phyloP scores from a whole-genome alignment of 371 early-diverging fungal species.

The Rhizopus delemar region DNA sequence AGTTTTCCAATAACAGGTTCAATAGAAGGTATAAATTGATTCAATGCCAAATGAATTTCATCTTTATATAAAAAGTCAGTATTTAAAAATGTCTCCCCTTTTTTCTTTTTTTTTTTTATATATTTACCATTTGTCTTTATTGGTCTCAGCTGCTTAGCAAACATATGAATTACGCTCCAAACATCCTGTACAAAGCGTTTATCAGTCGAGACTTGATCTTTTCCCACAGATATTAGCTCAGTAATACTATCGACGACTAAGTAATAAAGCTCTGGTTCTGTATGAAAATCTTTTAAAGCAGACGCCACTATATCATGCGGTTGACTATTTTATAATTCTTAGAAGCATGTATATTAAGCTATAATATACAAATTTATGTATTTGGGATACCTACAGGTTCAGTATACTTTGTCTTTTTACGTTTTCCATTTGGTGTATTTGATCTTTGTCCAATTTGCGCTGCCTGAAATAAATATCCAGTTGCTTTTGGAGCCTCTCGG shows the following conservation, averaged over 20 bases:
- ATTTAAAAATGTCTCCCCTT: background rate
- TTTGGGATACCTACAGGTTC: conserved; percentile 32
- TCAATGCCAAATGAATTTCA: conserved; percentile 37
- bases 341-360: background rate
- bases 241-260: conserved; percentile 45
- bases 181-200: conserved; percentile 38
- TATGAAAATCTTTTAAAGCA: conserved; percentile 33
- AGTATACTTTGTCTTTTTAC: conserved; percentile 40
- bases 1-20: conserved; percentile 63
- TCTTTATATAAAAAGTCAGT: conserved; percentile 19
- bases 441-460: conserved; percentile 52
- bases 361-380: background rate
- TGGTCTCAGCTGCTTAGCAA: conserved; percentile 34
- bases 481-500: conserved; percentile 47
- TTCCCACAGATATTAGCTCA: conserved; percentile 31
- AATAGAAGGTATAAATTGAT: conserved; percentile 41
- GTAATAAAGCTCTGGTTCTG: conserved; percentile 46
- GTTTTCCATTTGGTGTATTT: conserved; percentile 48
- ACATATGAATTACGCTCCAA: conserved; percentile 43
- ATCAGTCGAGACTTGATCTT: conserved; percentile 21
- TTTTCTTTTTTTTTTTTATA: background rate
- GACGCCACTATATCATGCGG: conserved; percentile 40
- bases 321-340: conserved; percentile 24
- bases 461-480: conserved; percentile 49
- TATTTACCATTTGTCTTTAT: conserved; percentile 28